phyloP scores from a whole-genome alignment of 768 basidiomycete species.

The Thelephora ganbajun region DNA sequence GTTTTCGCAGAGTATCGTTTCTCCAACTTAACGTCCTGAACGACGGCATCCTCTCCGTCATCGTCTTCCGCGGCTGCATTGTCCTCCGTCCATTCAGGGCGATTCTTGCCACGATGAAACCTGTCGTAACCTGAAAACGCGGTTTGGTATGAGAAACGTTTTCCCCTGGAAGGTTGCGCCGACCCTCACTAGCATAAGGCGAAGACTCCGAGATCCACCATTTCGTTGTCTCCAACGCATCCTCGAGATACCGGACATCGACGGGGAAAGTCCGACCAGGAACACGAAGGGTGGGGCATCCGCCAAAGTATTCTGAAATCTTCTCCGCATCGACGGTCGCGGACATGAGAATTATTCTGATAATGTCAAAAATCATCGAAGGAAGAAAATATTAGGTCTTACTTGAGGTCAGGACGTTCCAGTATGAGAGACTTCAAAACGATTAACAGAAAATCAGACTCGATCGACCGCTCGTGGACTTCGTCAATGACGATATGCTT shows the following conservation, averaged over 20 bases:
- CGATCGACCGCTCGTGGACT: conserved; percentile 92
- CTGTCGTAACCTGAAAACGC: conserved; percentile 39
- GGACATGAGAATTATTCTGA: conserved; percentile 88
- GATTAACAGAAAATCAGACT: conserved; percentile 92
- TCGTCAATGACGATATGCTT: conserved; percentile 96
- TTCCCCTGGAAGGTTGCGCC: conserved; percentile 13
- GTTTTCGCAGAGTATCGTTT: conserved; percentile 74
- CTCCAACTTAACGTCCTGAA: conserved; percentile 41
- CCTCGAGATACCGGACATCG: conserved; percentile 73
- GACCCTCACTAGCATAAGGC: conserved; percentile 63
- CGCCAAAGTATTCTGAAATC: conserved; percentile 80
- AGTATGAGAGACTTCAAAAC: conserved; percentile 75
- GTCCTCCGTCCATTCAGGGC: conserved; percentile 75
- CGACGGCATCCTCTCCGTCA: conserved; percentile 36
- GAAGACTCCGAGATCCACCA: conserved; percentile 76
- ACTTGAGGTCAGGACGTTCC: conserved; percentile 79
- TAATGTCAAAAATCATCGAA: neutral
- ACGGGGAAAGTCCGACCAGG: conserved; percentile 96
- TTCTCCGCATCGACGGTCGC: conserved; percentile 90
- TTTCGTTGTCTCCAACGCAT: conserved; percentile 68
- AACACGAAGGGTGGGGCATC: conserved; percentile 71
- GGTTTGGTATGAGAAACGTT: neutral
- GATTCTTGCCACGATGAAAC: conserved; percentile 45
- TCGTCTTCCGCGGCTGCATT: conserved; percentile 45
- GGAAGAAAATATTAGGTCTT: conserved; percentile 9